These are phyloP conservation scores for Fusarium sp. DNA, from an alignment of 2,329 filamentous ascomycete species.

Conservation along the genomic window DNA sequence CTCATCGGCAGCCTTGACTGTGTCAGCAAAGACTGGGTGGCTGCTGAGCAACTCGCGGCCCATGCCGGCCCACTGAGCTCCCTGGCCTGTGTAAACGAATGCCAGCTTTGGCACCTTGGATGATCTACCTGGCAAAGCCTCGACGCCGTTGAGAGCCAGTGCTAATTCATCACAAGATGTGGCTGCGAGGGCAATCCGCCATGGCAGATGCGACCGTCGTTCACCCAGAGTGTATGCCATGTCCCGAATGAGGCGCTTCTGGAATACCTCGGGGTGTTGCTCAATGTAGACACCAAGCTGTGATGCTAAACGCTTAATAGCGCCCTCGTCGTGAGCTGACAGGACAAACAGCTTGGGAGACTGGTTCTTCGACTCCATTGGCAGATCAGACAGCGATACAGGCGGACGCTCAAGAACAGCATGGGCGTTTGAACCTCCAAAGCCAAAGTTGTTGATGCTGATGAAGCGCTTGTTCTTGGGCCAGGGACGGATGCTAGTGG, in stretches of 20 bases:
- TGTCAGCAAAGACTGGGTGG: background rate
- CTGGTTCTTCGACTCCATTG: background rate
- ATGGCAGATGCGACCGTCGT: slow-evolving; percentile 7
- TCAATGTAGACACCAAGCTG: slow-evolving; percentile 2
- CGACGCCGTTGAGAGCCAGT: background rate
- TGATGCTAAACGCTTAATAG: background rate
- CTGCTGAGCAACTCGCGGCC: slow-evolving; percentile 15
- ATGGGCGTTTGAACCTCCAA: slow-evolving; percentile 23
- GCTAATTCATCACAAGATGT: slow-evolving; percentile 4
- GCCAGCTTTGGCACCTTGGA: slow-evolving; percentile 5
- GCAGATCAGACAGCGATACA: background rate
- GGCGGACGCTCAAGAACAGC: slow-evolving; percentile 12
- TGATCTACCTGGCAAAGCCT: background rate
- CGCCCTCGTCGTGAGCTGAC: slow-evolving; percentile 19
- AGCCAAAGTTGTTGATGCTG: slow-evolving; percentile 26
- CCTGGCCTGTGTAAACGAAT: slow-evolving; percentile 35
- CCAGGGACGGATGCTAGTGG: background rate
- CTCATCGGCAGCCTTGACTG: background rate
- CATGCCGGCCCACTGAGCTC: slow-evolving; percentile 34
- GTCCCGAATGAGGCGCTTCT: slow-evolving; percentile 4
- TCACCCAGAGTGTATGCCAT: slow-evolving; percentile 19
- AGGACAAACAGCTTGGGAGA: slow-evolving; percentile 9
- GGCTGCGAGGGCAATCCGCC: slow-evolving; percentile 8
- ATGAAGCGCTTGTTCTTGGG: background rate
- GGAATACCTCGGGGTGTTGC: background rate